A percentile compares a stretch with the other conserved stretches of the same genome.
Evolutionary conservation across 1,284 basidiomycete genomes (phyloP).

Genomic region (Austroboletus sp.): DNA sequence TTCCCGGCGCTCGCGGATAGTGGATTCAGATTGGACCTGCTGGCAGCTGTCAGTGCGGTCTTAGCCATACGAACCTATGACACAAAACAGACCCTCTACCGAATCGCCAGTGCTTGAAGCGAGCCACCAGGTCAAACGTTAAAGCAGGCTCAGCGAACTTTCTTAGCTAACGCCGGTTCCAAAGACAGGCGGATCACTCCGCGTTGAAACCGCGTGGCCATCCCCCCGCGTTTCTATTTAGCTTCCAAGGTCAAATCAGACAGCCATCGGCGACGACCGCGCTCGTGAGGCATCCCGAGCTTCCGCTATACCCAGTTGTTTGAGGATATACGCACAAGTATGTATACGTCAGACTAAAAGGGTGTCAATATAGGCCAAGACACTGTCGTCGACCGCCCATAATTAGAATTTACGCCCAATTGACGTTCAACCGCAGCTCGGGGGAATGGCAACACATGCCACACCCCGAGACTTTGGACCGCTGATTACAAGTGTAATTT

Average conservation of each 20-base stretch:
- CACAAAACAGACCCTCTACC: no score
- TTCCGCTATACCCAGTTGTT: neutral
- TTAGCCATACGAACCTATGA: no score
- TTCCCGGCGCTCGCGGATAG: no score
- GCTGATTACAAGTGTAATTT: neutral
- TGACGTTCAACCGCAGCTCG: neutral
- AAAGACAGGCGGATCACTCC: neutral
- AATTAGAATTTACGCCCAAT: slow-evolving; percentile 1
- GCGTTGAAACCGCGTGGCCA: slow-evolving; percentile 7
- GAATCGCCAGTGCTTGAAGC: no score
- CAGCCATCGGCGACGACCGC: slow-evolving; percentile 5
- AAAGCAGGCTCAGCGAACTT: neutral
- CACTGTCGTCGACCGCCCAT: neutral
- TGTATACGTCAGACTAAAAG: no score
- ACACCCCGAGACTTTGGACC: neutral
- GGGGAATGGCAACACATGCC: neutral
- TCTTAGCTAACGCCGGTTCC: neutral
- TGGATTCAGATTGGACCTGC: no score
- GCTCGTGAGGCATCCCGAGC: neutral
- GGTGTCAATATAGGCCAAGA: neutral
- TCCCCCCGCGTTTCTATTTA: neutral
- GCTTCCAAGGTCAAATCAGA: slow-evolving; percentile 1
- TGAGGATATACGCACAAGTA: no score
- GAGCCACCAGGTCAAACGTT: neutral
- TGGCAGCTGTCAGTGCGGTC: no score